A percentile compares a stretch with the other conserved stretches of the same genome.
phyloP scores from a whole-genome alignment of 1,139 yeast genomes.

The Debaryomycetaceae sp. region DNA sequence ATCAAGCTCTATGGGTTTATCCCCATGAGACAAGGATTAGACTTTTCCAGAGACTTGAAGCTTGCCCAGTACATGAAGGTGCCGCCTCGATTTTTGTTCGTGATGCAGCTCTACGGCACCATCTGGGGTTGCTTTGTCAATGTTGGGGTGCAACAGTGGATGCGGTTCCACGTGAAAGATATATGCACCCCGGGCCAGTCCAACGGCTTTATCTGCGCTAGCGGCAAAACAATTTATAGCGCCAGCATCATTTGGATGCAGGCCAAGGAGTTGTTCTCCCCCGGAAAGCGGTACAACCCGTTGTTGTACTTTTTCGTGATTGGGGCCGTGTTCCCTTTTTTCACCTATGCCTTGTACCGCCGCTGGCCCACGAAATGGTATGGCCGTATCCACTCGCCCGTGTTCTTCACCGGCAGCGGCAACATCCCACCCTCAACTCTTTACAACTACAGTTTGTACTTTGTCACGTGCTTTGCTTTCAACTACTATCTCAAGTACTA shows the following conservation, averaged over 20 bases:
- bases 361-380: slow-evolving; percentile 14
- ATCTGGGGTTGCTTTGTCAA: slow-evolving; percentile 10
- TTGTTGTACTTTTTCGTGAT: slow-evolving; percentile 13
- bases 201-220: slow-evolving; percentile 11
- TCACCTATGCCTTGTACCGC: slow-evolving; percentile 10
- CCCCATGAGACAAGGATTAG: slow-evolving; percentile 19
- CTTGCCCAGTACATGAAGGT: slow-evolving; percentile 52
- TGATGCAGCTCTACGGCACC: slow-evolving; percentile 13
- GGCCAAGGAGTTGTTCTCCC: slow-evolving; percentile 9
- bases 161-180: slow-evolving; percentile 11
- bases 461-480: slow-evolving; percentile 13
- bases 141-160: slow-evolving; percentile 8
- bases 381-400: slow-evolving; percentile 12
- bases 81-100: slow-evolving; percentile 51
- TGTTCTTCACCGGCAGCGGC: slow-evolving; percentile 18
- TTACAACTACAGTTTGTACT: slow-evolving; percentile 18
- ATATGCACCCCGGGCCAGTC: slow-evolving; percentile 12
- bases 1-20: slow-evolving; percentile 38
- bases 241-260: slow-evolving; percentile 11
- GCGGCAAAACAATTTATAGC: slow-evolving; percentile 10
- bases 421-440: slow-evolving; percentile 22
- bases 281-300: slow-evolving; percentile 11
- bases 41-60: slow-evolving; percentile 36
- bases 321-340: slow-evolving; percentile 12
- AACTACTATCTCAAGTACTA: slow-evolving; percentile 15